Conservation (phyloP, 768 basidiomycete species). For the Rhodosporidiobolus sp. region DNA sequence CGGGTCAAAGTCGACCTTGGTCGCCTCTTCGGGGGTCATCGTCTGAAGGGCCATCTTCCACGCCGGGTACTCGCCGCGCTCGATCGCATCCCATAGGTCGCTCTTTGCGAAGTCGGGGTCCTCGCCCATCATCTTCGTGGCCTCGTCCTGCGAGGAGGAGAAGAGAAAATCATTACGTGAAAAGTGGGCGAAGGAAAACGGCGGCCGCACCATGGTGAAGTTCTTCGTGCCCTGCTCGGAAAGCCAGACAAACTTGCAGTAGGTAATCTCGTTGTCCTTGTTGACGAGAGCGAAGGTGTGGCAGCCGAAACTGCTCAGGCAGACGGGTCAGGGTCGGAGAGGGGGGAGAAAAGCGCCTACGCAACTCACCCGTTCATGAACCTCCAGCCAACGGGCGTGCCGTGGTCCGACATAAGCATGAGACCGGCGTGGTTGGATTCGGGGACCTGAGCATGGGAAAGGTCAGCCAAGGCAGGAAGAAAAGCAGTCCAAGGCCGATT, state of each 20-base stretch:
- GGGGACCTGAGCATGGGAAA: conserved; percentile 6
- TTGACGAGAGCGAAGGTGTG: conserved; percentile 46
- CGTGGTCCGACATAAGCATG: conserved; percentile 47
- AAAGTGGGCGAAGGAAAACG: neutral
- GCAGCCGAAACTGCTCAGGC: conserved; percentile 28
- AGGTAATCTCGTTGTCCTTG: conserved; percentile 40
- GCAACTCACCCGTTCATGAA: conserved; percentile 38
- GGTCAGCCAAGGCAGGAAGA: neutral
- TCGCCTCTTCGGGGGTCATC: conserved; percentile 47
- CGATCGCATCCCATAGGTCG: conserved; percentile 47
- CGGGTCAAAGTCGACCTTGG: conserved; percentile 42
- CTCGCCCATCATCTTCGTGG: conserved; percentile 41
- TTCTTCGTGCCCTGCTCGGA: conserved; percentile 36
- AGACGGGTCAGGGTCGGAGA: too few relatives aligned
- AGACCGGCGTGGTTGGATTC: conserved; percentile 47
- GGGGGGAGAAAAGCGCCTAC: too few relatives aligned
- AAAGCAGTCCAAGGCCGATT: neutral
- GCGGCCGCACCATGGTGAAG: neutral
- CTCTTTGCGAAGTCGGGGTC: conserved; percentile 48
- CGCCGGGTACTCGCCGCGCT: conserved; percentile 39
- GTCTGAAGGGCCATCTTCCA: conserved; percentile 47
- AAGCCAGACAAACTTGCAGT: conserved; percentile 47
- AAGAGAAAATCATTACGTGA: conserved; percentile 9
- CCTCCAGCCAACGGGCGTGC: conserved; percentile 44
- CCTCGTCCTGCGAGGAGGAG: conserved; percentile 30